Conservation (phyloP, 371 early-diverging fungal genomes). For the Saksenaea vasiformis region DNA sequence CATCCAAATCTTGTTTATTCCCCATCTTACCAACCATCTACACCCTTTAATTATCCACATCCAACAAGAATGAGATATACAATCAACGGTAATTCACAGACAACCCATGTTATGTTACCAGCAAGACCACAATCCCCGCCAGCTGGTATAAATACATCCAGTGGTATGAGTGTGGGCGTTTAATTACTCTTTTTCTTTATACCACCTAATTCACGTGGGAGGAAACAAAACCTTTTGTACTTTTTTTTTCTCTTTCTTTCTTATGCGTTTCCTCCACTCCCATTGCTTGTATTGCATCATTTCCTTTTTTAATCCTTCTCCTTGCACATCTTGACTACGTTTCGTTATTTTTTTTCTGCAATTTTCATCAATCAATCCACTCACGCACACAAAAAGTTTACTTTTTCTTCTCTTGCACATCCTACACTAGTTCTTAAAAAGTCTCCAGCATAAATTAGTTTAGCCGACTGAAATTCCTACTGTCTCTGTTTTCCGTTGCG, state of each 20-base stretch:
- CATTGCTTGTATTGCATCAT: not conserved
- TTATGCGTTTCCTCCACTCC: not conserved
- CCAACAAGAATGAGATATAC: constrained; percentile 4
- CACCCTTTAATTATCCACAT: not conserved
- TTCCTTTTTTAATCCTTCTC: not conserved
- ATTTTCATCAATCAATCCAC: not conserved
- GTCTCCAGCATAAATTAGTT: not conserved
- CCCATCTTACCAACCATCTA: not conserved
- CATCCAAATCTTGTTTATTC: not conserved
- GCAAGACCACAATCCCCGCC: constrained; percentile 1
- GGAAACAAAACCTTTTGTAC: not conserved
- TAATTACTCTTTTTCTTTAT: constrained; percentile 8
- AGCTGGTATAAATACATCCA: constrained; percentile 1
- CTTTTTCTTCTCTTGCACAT: not conserved
- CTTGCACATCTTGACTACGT: not conserved
- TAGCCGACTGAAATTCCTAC: no score
- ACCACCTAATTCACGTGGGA: not conserved
- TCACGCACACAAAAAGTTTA: not conserved
- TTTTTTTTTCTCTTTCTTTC: no score
- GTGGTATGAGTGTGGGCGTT: constrained; percentile 27
- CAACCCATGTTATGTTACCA: constrained; percentile 1
- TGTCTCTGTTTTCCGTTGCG: no score
- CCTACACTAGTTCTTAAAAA: not conserved
- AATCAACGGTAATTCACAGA: not conserved
- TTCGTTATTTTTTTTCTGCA: not conserved